These are phyloP conservation scores for Rhododendron kiyosumense DNA, from an alignment of 148 eudicot species.

Conservation along the genomic window DNA sequence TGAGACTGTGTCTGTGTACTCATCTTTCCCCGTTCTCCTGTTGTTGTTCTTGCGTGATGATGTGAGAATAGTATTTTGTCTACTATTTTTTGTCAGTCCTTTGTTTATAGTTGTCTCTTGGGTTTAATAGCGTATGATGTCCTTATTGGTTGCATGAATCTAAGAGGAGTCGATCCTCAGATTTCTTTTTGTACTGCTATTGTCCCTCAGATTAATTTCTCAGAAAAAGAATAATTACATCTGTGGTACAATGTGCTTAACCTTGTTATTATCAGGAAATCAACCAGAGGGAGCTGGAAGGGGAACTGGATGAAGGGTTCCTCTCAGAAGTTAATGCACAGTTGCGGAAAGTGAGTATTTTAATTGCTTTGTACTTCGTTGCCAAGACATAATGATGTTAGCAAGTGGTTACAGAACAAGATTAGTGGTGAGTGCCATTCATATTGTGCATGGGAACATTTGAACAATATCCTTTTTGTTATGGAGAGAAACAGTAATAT, in stretches of 20 bases:
- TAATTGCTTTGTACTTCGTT: not conserved
- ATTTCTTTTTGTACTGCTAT: not conserved
- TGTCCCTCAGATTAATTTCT: not conserved
- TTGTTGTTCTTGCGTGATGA: not conserved
- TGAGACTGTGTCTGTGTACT: not conserved
- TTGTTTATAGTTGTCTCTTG: not conserved
- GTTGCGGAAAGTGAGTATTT: constrained; percentile 71
- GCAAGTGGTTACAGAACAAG: not conserved
- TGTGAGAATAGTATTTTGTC: not conserved
- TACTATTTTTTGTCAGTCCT: not conserved
- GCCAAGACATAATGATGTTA: not conserved
- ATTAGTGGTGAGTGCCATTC: not conserved
- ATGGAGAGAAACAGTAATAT: not conserved
- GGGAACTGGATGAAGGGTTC: constrained; percentile 88
- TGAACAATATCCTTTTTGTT: not conserved
- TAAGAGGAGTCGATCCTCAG: not conserved
- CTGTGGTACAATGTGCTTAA: not conserved
- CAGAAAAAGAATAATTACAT: not conserved
- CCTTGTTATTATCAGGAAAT: constrained; percentile 52
- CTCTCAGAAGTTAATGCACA: constrained; percentile 96
- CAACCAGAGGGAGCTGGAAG: constrained; percentile 85
- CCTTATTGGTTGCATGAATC: not conserved
- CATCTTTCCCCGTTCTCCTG: not conserved
- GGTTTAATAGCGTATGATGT: not conserved
- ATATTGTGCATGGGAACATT: not conserved